A percentile compares a stretch with the other conserved stretches of the same genome.
These are phyloP conservation scores for Kluyveromyces marxianus DNA, from an alignment of 1,139 yeast genomes.

Conservation along the genomic window DNA sequence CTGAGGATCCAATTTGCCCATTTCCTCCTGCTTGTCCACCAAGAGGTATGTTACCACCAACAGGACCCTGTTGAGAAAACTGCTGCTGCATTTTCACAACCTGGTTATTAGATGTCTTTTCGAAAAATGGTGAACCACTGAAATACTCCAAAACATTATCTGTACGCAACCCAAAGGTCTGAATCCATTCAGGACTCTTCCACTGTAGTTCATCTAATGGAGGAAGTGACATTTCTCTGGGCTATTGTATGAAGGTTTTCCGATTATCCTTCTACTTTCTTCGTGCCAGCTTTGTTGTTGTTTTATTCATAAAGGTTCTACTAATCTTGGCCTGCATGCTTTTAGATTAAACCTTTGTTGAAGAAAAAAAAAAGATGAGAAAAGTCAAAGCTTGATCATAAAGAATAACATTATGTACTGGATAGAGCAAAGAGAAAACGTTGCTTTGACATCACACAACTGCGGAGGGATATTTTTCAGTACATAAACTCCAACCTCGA, in stretches of 20 bases:
- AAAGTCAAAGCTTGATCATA: too few relatives aligned
- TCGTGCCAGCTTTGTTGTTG: background rate
- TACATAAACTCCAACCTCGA: too few relatives aligned
- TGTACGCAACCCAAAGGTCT: conserved; percentile 73
- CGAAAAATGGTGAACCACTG: conserved; percentile 89
- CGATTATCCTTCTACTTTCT: background rate
- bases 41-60: conserved; percentile 15
- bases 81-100: conserved; percentile 93
- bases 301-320: too few relatives aligned
- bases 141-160: conserved; percentile 91
- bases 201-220: conserved; percentile 86
- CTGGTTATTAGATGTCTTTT: conserved; percentile 88
- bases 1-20: background rate
- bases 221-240: conserved; percentile 11
- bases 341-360: too few relatives aligned
- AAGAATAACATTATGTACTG: too few relatives aligned
- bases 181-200: conserved; percentile 97
- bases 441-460: too few relatives aligned
- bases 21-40: conserved; percentile 12
- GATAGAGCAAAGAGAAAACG: too few relatives aligned
- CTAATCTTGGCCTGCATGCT: too few relatives aligned
- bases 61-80: conserved; percentile 33
- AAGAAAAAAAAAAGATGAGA: too few relatives aligned
- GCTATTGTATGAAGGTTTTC: background rate
- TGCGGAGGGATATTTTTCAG: too few relatives aligned